Conservation (phyloP, 2,329 filamentous ascomycete species). For the Fusarium tjaetaba region DNA sequence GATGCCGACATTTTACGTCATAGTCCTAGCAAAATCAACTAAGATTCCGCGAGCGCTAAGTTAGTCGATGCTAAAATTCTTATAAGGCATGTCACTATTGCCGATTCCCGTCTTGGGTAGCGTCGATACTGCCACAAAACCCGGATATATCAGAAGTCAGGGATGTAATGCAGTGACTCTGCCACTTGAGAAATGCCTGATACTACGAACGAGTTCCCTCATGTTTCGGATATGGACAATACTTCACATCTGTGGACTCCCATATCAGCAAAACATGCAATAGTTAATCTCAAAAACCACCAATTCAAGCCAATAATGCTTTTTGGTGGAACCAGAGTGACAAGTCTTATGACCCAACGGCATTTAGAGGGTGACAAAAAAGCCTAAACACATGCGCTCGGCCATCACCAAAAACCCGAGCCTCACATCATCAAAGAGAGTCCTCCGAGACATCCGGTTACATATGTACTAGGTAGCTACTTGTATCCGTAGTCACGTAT, state of each 20-base stretch:
- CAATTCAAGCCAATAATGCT: background rate
- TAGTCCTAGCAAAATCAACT: background rate
- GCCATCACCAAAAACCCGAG: slow-evolving; percentile 10
- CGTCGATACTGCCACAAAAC: background rate
- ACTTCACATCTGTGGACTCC: no score
- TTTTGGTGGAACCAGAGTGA: background rate
- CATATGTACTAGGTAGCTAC: no score
- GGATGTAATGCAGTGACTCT: background rate
- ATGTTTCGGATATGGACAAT: background rate
- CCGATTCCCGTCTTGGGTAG: background rate
- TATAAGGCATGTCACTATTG: background rate
- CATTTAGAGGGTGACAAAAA: slow-evolving; percentile 5
- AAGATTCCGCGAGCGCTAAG: background rate
- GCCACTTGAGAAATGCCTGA: background rate
- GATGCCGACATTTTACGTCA: background rate
- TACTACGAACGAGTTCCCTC: background rate
- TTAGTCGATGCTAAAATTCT: background rate
- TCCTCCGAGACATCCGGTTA: slow-evolving; percentile 5
- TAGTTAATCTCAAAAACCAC: background rate
- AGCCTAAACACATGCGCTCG: background rate
- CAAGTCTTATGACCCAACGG: background rate
- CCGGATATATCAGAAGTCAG: background rate
- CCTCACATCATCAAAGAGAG: background rate
- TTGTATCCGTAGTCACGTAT: background rate
- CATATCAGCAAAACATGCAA: background rate